Base-by-base conservation (phyloP, 139 green algal genomes). In the Auxenochlorella protothecoides region DNA sequence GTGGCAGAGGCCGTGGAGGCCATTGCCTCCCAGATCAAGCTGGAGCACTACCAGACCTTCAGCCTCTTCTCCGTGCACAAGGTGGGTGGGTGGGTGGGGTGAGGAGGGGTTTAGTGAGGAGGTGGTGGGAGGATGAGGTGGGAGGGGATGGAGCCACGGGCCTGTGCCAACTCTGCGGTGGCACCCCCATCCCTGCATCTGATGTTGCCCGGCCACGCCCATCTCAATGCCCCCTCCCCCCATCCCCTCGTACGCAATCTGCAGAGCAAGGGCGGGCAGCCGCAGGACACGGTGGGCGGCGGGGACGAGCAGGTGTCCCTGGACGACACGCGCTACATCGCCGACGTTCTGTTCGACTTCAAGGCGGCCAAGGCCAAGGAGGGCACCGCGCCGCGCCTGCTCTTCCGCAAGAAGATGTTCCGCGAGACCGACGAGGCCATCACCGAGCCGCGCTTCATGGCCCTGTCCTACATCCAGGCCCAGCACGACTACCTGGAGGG, bases 401-500 rank as follows among this genome's bases (percentile, higher is more conserved):
- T 99, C 65, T 98, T 98, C 87, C 97, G 97, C 86, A 98, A 98
- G 85, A 86, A 89, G 75, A 96, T 99, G 88, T 87, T 88, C 80
- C 72, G 91, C 14, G 94, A 97, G 76, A 94, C 92, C 0, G 94
- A 99, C 79, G 94, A 98, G 83, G 85, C 84, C 9, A 91, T 98
- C 64, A 93, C 84, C 6, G 94, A 99, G 81, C 88, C 92, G 5
- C 84, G 93, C 76, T 99, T 99, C 74, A 76, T 98, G 51, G 90
- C 88, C 77, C 87, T 99, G 51, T 95, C 88, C 53, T 99, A 97
- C 74, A 89, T 97, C 59, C 92, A 92, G 83, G 90, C 89, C 7
- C 78, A 91, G 73, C 84, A 93, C 73, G 89, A 94, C 70, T 94
- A 92, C 78, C 74, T 92, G 53, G 55, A 85, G 79, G 94, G 94